Base-by-base conservation (phyloP, 2,329 filamentous ascomycete genomes). In the Diaporthe sp. region DNA sequence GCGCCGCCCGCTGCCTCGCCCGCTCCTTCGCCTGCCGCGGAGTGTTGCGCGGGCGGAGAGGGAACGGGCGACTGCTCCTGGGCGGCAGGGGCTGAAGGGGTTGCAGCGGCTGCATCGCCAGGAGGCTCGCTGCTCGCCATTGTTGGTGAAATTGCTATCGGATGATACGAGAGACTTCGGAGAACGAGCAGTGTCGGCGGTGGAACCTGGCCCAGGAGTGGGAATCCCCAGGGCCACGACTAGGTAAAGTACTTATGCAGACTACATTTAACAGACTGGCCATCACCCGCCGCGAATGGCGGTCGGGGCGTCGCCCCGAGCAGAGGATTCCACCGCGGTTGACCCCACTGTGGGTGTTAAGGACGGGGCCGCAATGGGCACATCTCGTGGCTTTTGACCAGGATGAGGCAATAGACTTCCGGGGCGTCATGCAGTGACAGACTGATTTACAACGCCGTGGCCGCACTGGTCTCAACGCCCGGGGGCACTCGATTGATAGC, bases 101-200 rank as follows among this genome's bases (percentile, higher is more conserved):
- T 49, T 51, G 58, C 49, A 28, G 31, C 31, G 49, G 62, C 49
- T 25, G 68, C 42, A 19, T 51, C 49, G 17, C 65, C 57, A 12
- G 65, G 49, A n/a, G 37, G 55, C 13, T 71, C 61, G 61, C 62
- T 28, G 59, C 37, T 74, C 49, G 72, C 59, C 74, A 76, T 71
- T 51, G 51, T 71, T 51, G 49, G 28, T 67, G 25, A 15, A 25
- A 25, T 19, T 13, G 46, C 13, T 31, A 49, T 22, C 25, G 12
- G 61, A 19, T 25, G 37, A 31, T 51, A 28, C 49, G 8, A 31
- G 28, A 31, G 28, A 31, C 19, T 37, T 15, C 17, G 1, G 31
- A n/a, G 31, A 31, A 49, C 25, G 53, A 46, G 51, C n/a, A 65
- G 17, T 55, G 70, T 61, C 70, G 44, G 57, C 42, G 22, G 13